Conservation (phyloP, 306 rosid species). For the Delonix regia region DNA sequence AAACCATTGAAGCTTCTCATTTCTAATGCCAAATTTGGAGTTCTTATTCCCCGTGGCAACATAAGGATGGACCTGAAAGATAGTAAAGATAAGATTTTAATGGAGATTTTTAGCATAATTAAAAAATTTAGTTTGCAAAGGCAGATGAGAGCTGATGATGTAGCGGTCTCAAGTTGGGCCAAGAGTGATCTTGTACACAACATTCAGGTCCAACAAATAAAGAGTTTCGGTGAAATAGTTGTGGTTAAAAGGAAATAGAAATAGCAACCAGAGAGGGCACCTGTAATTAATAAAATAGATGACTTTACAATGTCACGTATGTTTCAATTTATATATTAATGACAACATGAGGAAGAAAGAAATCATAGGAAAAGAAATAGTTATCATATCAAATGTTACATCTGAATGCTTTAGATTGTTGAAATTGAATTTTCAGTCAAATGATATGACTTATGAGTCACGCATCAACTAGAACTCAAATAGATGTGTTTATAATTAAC, state of each 20-base stretch:
- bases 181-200: not conserved
- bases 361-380: slow-evolving; percentile 9
- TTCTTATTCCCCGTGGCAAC: slow-evolving; percentile 97
- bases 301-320: not conserved
- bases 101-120: slow-evolving; percentile 5
- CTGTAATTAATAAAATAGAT: not conserved
- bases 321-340: not conserved
- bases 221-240: not conserved
- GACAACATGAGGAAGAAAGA: not conserved
- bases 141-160: slow-evolving; percentile 4
- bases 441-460: not conserved
- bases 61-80: slow-evolving; percentile 83
- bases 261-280: slow-evolving; percentile 6
- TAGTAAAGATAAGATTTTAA: slow-evolving; percentile 3
- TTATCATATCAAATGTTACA: not conserved
- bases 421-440: slow-evolving; percentile 6
- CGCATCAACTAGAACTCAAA: slow-evolving; percentile 8
- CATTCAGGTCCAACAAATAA: not conserved
- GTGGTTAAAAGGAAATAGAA: slow-evolving; percentile 1
- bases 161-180: slow-evolving; percentile 1
- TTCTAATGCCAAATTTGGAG: slow-evolving; percentile 94
- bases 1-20: slow-evolving; percentile 98
- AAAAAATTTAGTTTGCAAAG: slow-evolving; percentile 1
- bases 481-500: not conserved
- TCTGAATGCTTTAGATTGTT: not conserved